A percentile compares a stretch with the other conserved stretches of the same genome.
Evolutionary conservation across 2,329 filamentous ascomycete genomes (phyloP).

Genomic region (Aspergillus novofumigatus): DNA sequence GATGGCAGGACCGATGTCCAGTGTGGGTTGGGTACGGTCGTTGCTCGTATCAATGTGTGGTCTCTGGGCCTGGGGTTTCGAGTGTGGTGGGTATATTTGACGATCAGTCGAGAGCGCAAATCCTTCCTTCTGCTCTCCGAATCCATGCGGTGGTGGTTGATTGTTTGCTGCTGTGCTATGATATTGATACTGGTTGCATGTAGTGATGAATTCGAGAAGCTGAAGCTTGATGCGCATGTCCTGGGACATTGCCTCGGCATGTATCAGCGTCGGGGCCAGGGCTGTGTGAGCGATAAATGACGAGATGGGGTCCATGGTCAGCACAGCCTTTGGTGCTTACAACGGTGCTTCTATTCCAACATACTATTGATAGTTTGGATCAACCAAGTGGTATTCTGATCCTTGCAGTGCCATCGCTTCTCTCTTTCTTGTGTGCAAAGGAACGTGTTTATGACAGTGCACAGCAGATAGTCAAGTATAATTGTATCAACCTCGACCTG

Average conservation of each 20-base stretch:
- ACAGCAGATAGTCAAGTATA: slow-evolving; percentile 55
- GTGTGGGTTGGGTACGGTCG: background rate
- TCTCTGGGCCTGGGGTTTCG: background rate
- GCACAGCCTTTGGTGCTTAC: background rate
- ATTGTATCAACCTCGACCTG: slow-evolving; percentile 50
- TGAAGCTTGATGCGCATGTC: slow-evolving; percentile 47
- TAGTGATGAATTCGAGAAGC: slow-evolving; percentile 45
- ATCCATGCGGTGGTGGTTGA: background rate
- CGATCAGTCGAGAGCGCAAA: background rate
- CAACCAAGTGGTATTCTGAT: slow-evolving; percentile 18
- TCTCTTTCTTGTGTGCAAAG: slow-evolving; percentile 29
- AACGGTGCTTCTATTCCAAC: slow-evolving; percentile 2
- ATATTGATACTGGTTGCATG: slow-evolving; percentile 42
- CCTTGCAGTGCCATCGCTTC: slow-evolving; percentile 1
- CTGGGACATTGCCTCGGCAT: slow-evolving; percentile 33
- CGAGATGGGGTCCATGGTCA: background rate
- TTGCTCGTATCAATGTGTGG: background rate
- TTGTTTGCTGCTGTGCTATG: background rate
- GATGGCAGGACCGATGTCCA: slow-evolving; percentile 33
- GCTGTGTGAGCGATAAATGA: slow-evolving; percentile 22
- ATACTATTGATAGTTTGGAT: slow-evolving; percentile 26
- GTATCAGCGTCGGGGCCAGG: slow-evolving; percentile 42
- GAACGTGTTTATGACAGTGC: slow-evolving; percentile 42
- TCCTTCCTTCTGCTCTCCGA: background rate
- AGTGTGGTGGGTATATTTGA: background rate